Base-by-base conservation (phyloP, 2,329 filamentous ascomycete species). In the Diaporthe longicolla region DNA sequence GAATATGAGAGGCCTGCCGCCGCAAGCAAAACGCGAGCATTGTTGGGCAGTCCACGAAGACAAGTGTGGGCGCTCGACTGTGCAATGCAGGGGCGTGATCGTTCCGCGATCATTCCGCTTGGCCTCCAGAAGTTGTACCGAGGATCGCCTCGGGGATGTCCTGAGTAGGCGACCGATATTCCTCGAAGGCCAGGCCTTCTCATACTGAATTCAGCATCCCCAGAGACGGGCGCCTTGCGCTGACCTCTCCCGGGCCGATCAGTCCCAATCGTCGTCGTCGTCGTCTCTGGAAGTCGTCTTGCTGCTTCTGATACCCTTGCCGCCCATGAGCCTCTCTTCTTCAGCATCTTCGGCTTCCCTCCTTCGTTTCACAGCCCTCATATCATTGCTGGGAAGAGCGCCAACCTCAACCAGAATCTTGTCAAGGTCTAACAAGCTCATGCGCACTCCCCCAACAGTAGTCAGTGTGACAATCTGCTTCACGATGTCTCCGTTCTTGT, bases 391-490 rank as follows among this genome's bases (percentile, higher is more conserved):
- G 70, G 92, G 90, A 21, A 98, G 86, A 1, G 95, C 96, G 4
- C 95, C 95, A 50, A 97, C 87, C 63, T 95, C 93, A 2, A 98
- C 89, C 50, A 99, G 85, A 54, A 98, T 82, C 77, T 92, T 90
- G 81, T 98, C 95, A 74, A 98, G 85, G 80, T 97, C 92, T 83
- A 89, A 84, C 86, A 95, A 88, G 77, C 87, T 91, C 73, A 93
- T 94, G 76, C 89, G 88, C 4, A 90, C 88, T 5, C 97, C 97
- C 13, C 91, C 91, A 59, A 98, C 83, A 70, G 94, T 94, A 79
- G 90, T 89, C 77, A 99, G 85, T 5, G 96, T 98, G n/a, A 99
- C 93, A 69, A 98, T 85, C 84, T 99, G 97, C 85, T 92, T 94
- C 81, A 92, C 92, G 77, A 99, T 98, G 81, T 99, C 94, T 24